Percentiles rank a stretch among this genome's conserved stretches.
Evolutionary conservation across 2,329 filamentous ascomycete genomes (phyloP).

Genomic region (Exophiala viscosa): DNA sequence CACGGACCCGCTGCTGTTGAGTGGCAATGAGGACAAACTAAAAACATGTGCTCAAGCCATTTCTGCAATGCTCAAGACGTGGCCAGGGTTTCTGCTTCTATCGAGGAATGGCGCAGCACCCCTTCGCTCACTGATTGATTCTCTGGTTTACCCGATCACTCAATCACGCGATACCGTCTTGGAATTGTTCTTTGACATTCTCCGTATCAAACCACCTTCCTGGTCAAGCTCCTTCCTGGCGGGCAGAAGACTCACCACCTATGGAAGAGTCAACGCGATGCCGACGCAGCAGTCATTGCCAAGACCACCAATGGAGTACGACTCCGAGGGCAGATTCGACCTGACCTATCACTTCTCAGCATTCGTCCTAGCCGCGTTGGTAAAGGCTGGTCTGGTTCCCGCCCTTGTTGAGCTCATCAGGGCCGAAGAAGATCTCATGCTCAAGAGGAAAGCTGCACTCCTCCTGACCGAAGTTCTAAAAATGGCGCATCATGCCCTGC

Average conservation of each 20-base stretch:
- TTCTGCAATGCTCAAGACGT: constrained; percentile 82
- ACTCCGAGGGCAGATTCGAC: constrained; percentile 69
- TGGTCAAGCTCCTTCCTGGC: constrained; percentile 97
- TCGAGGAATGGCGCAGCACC: constrained; percentile 85
- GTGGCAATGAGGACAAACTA: constrained; percentile 60
- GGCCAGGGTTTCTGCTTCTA: constrained; percentile 85
- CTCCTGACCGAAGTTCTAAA: constrained; percentile 89
- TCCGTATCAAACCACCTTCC: constrained; percentile 87
- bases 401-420: constrained; percentile 49
- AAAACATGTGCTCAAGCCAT: constrained; percentile 93
- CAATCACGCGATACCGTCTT: constrained; percentile 71
- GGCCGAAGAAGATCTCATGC: constrained; percentile 45
- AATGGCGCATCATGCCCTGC: constrained; percentile 79
- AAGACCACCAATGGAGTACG: constrained; percentile 54
- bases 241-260: constrained; percentile 86
- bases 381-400: constrained; percentile 68
- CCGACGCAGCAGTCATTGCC: constrained; percentile 58
- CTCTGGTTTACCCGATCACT: constrained; percentile 57
- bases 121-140: constrained; percentile 72
- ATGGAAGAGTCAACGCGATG: constrained; percentile 86
- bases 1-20: constrained; percentile 67
- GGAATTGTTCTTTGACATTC: constrained; percentile 76
- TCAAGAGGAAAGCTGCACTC: constrained; percentile 85
- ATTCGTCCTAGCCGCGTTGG: constrained; percentile 76
- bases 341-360: constrained; percentile 93